phyloP scores from a whole-genome alignment of 2,329 filamentous ascomycete species.

The Emericellopsis atlantica region DNA sequence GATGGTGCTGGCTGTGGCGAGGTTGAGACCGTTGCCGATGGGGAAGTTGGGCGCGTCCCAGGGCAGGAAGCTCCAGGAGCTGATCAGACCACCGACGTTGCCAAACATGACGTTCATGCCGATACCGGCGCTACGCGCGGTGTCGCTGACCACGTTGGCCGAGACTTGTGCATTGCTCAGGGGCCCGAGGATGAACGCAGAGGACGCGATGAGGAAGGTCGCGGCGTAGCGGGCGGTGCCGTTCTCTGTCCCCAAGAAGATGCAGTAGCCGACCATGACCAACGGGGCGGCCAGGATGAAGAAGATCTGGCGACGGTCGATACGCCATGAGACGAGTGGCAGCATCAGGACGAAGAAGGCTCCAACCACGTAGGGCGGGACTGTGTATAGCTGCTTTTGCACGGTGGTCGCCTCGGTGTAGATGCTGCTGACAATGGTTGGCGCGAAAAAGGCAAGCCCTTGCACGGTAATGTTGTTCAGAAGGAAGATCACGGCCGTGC shows the following conservation, averaged over 20 bases:
- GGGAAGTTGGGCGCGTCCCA: conserved; percentile 53
- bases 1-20: conserved; percentile 42
- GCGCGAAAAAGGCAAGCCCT: conserved; percentile 56
- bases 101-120: conserved; percentile 58
- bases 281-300: conserved; percentile 47
- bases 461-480: conserved; percentile 61
- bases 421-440: conserved; percentile 56
- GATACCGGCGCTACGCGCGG: conserved; percentile 53
- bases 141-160: conserved; percentile 61
- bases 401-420: conserved; percentile 44
- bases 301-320: conserved; percentile 47
- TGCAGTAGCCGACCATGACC: conserved; percentile 57
- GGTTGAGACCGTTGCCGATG: conserved; percentile 60
- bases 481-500: conserved; percentile 45
- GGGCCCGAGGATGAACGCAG: conserved; percentile 50
- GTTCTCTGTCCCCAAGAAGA: conserved; percentile 49
- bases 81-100: conserved; percentile 57
- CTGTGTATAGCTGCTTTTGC: conserved; percentile 55
- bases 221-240: conserved; percentile 51
- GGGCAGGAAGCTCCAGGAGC: conserved; percentile 52
- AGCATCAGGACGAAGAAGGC: conserved; percentile 53
- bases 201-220: conserved; percentile 55
- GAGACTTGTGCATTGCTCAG: conserved; percentile 56
- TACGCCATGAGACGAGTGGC: conserved; percentile 47
- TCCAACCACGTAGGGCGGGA: conserved; percentile 58